Conservation (phyloP, 1,284 basidiomycete genomes). For the Mrakiaceae sp. region DNA sequence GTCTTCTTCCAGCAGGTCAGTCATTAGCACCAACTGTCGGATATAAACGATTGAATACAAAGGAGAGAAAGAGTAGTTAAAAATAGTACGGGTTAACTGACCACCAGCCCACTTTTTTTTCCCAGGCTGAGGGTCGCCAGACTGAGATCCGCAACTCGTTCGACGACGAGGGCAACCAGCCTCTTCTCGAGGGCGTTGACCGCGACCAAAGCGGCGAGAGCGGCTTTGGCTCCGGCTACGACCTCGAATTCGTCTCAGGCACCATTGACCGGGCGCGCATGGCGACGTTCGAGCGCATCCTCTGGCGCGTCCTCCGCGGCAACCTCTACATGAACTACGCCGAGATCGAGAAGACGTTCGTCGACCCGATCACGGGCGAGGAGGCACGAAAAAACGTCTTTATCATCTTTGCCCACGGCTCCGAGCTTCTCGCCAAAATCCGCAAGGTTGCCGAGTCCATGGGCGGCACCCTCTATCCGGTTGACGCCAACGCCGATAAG, state of each 20-base stretch:
- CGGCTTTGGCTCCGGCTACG: slow-evolving; percentile 46
- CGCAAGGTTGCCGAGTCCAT: slow-evolving; percentile 97
- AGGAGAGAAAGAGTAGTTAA: no score
- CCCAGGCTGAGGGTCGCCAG: slow-evolving; percentile 66
- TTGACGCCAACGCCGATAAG: slow-evolving; percentile 87
- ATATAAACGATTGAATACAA: no score
- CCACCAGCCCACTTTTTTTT: slow-evolving; percentile 9
- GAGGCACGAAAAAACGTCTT: slow-evolving; percentile 96
- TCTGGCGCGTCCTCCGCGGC: slow-evolving; percentile 95
- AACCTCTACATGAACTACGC: slow-evolving; percentile 99
- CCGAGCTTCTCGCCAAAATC: slow-evolving; percentile 87
- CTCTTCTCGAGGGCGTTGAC: slow-evolving; percentile 67
- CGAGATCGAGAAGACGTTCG: slow-evolving; percentile 87
- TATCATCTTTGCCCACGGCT: slow-evolving; percentile 98
- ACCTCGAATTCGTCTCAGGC: slow-evolving; percentile 94
- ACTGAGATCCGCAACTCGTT: slow-evolving; percentile 75
- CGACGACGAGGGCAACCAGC: slow-evolving; percentile 76
- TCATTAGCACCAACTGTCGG: neutral
- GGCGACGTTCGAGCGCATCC: slow-evolving; percentile 89
- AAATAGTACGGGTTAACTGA: no score
- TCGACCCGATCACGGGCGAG: slow-evolving; percentile 66
- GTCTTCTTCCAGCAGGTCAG: slow-evolving; percentile 84
- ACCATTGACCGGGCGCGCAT: slow-evolving; percentile 89
- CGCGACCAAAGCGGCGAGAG: slow-evolving; percentile 40
- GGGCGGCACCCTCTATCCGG: slow-evolving; percentile 92